Base-by-base conservation (phyloP, 345 rosid genomes). In the Raphanus sativus region DNA sequence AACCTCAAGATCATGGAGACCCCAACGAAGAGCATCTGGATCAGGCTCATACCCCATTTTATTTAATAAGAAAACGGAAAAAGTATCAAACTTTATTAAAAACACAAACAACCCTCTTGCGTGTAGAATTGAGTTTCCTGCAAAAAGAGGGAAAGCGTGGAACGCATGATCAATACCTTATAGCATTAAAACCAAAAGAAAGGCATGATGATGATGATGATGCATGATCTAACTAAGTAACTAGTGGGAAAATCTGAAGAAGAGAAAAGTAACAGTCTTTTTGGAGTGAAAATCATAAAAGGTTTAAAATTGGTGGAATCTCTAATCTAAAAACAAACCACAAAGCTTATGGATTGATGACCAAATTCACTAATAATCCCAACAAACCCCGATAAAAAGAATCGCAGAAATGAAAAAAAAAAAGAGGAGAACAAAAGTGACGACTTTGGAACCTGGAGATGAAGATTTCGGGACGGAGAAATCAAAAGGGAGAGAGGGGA, bases 11-110 rank as follows among this genome's bases (percentile, higher is more conserved):
- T 77, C 85, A 73, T 86, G 81, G 38, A 92, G 93, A 81, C 91
- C 92, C 98, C 98, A 94, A 4, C 92, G 85, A 78, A 84, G 75
- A 77, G 84, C 87, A 83, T 94, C 97, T 55, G 91, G 90, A 84
- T 93, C 96, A 32, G 79, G 81, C 62, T 87, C 83, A 40, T 66
- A 75, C 7, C 79, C 83, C 83, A 80, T 80, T 54, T 21, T 0
- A 21, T n/a, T n/a, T 0, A 21, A 54, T 3, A 2, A 65, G 8
- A 9, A 52, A 65, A 33, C 6, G 0, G 13, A 0, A 5, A 48
- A 59, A 61, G 10, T 8, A 0, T 7, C 62, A 69, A 66, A 45
- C 74, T 78, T 66, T 72, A 60, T 30, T 6, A 9, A 62, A 9
- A n/a, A 62, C 7, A 52, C 6, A 52, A 6, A 54, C 10, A 3